phyloP scores from a whole-genome alignment of 2,329 filamentous ascomycete species.

The Plectosphaerella plurivora region DNA sequence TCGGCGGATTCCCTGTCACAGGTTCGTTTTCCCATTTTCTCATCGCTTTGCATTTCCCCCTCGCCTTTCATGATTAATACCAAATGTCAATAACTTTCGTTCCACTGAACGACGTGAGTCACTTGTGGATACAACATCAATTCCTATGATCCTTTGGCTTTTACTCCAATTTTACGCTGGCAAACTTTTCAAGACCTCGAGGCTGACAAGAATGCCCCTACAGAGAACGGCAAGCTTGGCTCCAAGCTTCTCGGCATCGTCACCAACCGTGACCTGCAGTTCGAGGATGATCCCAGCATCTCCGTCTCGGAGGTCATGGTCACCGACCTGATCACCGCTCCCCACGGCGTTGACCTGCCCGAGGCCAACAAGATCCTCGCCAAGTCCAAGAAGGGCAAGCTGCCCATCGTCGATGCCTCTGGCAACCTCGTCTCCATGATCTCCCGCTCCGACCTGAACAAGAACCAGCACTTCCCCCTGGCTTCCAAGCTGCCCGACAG shows the following conservation, averaged over 20 bases:
- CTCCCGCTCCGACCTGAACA: slow-evolving; percentile 92
- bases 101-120: slow-evolving; percentile 83
- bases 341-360: slow-evolving; percentile 72
- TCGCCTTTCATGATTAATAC: slow-evolving; percentile 69
- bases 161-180: slow-evolving; percentile 8
- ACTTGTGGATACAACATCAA: slow-evolving; percentile 68
- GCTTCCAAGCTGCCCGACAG: slow-evolving; percentile 95
- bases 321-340: slow-evolving; percentile 86
- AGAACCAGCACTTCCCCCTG: slow-evolving; percentile 95
- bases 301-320: slow-evolving; percentile 91
- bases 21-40: slow-evolving; percentile 58
- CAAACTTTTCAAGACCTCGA: background rate
- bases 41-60: slow-evolving; percentile 12
- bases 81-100: slow-evolving; percentile 97
- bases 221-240: slow-evolving; percentile 87
- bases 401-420: slow-evolving; percentile 81
- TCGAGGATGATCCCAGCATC: slow-evolving; percentile 71
- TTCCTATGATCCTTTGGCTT: slow-evolving; percentile 20
- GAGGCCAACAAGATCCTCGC: slow-evolving; percentile 93
- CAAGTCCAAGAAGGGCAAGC: slow-evolving; percentile 97
- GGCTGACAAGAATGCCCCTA: slow-evolving; percentile 20
- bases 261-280: slow-evolving; percentile 96
- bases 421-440: slow-evolving; percentile 89
- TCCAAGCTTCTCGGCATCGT: slow-evolving; percentile 97
- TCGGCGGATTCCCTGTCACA: slow-evolving; percentile 97